Base-by-base conservation (phyloP, 345 rosid genomes). In the Citrus maxima region DNA sequence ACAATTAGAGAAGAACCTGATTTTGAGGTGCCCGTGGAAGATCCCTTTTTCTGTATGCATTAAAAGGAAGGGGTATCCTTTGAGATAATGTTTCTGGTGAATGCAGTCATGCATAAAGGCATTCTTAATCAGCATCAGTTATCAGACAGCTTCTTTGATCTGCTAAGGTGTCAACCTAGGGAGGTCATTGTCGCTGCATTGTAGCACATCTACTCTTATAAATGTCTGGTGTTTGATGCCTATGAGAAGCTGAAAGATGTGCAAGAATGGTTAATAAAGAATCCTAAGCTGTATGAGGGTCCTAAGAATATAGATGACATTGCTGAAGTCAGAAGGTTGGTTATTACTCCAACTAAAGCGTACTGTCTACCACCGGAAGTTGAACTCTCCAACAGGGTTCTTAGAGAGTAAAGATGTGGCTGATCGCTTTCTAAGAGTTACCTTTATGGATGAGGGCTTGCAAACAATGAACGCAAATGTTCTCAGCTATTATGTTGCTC, bases 391-490 rank as follows among this genome's bases (percentile, higher is more conserved):
- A 95, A 93, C 78, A 89, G 97, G 82, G 93, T 91, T 67, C 87
- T 93, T 71, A 84, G 97, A 86, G 87, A 84, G 71, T 95, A 90
- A 72, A 78, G 83, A 85, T 51, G 86, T 90, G 60, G 85, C 89
- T 38, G 95, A 95, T 56, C 86, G 90, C 35, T 93, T 95, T 84
- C 60, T 95, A 69, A 91, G 98, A 59, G 95, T 95, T 34, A 91
- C 95, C 67, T 95, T 95, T 80, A 93, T 88, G 94, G 98, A 95
- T 73, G 95, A 95, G 85, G 89, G 98, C 76, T 73, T 95, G 88
- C 93, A 89, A 82, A 90, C 83, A 13, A 86, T 93, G 76, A 93
- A 93, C 74, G 67, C 89, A 34, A 80, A 82, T 83, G 87, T 88
- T 70, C 92, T 93, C 25, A 86, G 80, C 35, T 88, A 86, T 82